phyloP scores from a whole-genome alignment of 1,284 basidiomycete genomes.

The Ganoderma lucidum region DNA sequence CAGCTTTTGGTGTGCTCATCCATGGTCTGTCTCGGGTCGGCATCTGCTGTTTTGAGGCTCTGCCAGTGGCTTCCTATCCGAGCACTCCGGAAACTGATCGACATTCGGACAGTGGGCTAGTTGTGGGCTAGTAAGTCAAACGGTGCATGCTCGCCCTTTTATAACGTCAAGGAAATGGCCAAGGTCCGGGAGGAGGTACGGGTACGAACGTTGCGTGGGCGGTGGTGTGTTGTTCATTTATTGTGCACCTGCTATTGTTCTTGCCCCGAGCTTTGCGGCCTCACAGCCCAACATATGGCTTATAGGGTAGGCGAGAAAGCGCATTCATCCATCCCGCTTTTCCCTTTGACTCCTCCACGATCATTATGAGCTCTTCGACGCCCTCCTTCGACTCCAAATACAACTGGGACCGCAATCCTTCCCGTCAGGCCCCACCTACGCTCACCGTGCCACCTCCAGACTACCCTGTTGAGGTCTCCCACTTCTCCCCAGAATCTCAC shows the following conservation, averaged over 20 bases:
- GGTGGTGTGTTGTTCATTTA: slow-evolving; percentile 8
- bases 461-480: slow-evolving; percentile 31
- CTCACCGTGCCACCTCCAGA: slow-evolving; percentile 37
- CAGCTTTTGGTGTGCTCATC: background rate
- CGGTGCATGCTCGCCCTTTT: background rate
- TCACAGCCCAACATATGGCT: slow-evolving; percentile 20
- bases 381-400: slow-evolving; percentile 22
- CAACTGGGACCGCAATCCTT: slow-evolving; percentile 34
- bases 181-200: slow-evolving; percentile 5
- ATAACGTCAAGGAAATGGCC: slow-evolving; percentile 4
- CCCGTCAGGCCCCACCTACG: slow-evolving; percentile 35
- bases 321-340: background rate
- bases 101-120: background rate
- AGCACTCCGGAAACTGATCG: background rate
- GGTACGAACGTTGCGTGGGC: background rate
- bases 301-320: slow-evolving; percentile 14
- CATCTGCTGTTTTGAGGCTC: background rate
- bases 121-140: background rate
- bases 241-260: slow-evolving; percentile 32
- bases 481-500: slow-evolving; percentile 34
- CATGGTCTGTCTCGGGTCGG: background rate
- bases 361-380: slow-evolving; percentile 18
- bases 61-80: background rate
- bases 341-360: slow-evolving; percentile 19
- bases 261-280: slow-evolving; percentile 20